phyloP scores from a whole-genome alignment of 257 asterid genomes.

The Solanum paucissectum region DNA sequence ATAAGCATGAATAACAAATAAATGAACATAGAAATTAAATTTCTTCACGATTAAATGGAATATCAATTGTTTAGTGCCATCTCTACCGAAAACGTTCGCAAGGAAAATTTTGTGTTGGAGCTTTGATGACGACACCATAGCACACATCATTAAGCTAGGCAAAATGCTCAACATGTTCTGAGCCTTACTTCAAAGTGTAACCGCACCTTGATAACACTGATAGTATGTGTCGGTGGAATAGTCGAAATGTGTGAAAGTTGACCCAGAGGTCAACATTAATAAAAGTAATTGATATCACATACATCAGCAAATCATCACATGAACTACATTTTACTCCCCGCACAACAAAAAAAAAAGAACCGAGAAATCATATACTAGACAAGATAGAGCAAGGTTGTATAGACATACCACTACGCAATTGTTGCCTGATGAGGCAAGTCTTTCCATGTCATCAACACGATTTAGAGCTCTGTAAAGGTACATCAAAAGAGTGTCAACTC shows the following conservation, averaged over 20 bases:
- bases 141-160: not conserved
- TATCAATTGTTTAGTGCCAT: not conserved
- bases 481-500: constrained; percentile 94
- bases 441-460: constrained; percentile 74
- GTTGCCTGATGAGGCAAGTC: constrained; percentile 79
- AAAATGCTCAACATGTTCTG: not conserved
- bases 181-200: not conserved
- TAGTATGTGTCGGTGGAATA: not conserved
- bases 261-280: not conserved
- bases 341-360: not conserved
- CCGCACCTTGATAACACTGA: not conserved
- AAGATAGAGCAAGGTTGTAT: not conserved
- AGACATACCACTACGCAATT: constrained; percentile 84
- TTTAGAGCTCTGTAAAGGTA: constrained; percentile 79
- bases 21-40: too few relatives aligned
- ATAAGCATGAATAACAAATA: too few relatives aligned
- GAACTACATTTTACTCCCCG: not conserved
- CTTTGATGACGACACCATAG: not conserved
- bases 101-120: not conserved
- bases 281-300: not conserved
- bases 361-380: not conserved
- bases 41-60: not conserved
- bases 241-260: not conserved
- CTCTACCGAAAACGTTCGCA: not conserved
- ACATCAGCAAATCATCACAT: not conserved